Conservation (phyloP, 2,329 filamentous ascomycete genomes). For the Tolypocladium tropicale region DNA sequence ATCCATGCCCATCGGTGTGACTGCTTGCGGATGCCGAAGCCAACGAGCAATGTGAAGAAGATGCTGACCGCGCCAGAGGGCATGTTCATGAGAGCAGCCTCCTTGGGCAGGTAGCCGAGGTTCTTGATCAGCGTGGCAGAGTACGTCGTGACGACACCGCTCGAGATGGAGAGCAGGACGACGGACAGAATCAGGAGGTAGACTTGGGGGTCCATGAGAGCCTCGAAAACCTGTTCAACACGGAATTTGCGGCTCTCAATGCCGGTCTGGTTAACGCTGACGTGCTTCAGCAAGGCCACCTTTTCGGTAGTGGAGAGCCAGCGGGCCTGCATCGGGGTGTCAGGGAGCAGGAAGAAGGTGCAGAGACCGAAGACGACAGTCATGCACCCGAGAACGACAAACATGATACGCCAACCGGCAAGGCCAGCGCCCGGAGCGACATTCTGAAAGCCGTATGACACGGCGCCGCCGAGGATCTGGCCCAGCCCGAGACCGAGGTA, state of each 20-base stretch:
- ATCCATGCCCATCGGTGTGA: slow-evolving; percentile 42
- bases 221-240: slow-evolving; percentile 39
- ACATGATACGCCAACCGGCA: slow-evolving; percentile 60
- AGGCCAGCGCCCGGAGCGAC: slow-evolving; percentile 39
- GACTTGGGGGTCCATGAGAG: slow-evolving; percentile 39
- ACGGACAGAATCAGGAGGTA: slow-evolving; percentile 39
- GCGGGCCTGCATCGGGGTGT: slow-evolving; percentile 36
- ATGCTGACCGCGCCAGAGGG: slow-evolving; percentile 43
- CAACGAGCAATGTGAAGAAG: slow-evolving; percentile 37
- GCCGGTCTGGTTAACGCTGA: slow-evolving; percentile 48
- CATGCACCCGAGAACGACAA: slow-evolving; percentile 53
- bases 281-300: slow-evolving; percentile 38
- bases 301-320: slow-evolving; percentile 37
- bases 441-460: slow-evolving; percentile 51
- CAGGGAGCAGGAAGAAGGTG: slow-evolving; percentile 22
- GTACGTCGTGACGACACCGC: slow-evolving; percentile 43
- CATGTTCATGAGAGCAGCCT: slow-evolving; percentile 43
- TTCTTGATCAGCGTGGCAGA: slow-evolving; percentile 41
- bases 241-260: slow-evolving; percentile 44
- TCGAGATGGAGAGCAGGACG: slow-evolving; percentile 38
- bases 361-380: slow-evolving; percentile 22
- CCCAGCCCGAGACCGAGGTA: slow-evolving; percentile 49
- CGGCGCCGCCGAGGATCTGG: slow-evolving; percentile 53
- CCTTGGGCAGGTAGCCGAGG: slow-evolving; percentile 33
- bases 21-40: slow-evolving; percentile 33